A percentile compares a stretch with the other conserved stretches of the same genome.
phyloP scores from a whole-genome alignment of 306 rosid species.

The Casuarina glauca region DNA sequence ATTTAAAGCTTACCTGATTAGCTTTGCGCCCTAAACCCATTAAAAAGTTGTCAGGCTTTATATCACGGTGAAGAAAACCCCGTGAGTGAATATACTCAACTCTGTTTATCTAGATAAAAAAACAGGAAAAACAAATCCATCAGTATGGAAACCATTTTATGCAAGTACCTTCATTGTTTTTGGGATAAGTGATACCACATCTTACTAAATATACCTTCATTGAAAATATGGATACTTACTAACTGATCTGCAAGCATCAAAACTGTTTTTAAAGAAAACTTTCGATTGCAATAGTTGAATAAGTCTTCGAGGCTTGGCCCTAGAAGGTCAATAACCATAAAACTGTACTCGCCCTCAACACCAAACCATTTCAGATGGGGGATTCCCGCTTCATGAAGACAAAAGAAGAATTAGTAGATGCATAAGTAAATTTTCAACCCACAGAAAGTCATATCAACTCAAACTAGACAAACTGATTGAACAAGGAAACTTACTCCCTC shows the following conservation, averaged over 20 bases:
- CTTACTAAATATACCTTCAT: not conserved
- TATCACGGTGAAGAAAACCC: conserved; percentile 98
- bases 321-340: conserved; percentile 95
- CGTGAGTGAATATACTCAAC: conserved; percentile 98
- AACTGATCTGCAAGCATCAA: conserved; percentile 98
- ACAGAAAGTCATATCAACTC: not conserved
- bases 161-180: conserved; percentile 13
- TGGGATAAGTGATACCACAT: conserved; percentile 13
- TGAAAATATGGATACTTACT: conserved; percentile 45
- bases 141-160: conserved; percentile 25
- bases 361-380: conserved; percentile 98
- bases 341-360: conserved; percentile 94
- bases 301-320: conserved; percentile 98
- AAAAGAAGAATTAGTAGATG: not conserved
- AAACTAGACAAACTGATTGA: conserved; percentile 16
- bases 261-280: conserved; percentile 86
- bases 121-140: conserved; percentile 21
- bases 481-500: conserved; percentile 76
- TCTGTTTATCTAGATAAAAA: conserved; percentile 67
- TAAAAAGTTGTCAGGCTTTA: conserved; percentile 98
- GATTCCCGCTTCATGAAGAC: conserved; percentile 70
- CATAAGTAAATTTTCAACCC: not conserved
- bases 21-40: conserved; percentile 99
- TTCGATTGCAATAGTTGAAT: conserved; percentile 88
- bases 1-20: conserved; percentile 69